Conservation (phyloP, 176 grass and related monocot genomes). For the Bonia amplexicaulis region DNA sequence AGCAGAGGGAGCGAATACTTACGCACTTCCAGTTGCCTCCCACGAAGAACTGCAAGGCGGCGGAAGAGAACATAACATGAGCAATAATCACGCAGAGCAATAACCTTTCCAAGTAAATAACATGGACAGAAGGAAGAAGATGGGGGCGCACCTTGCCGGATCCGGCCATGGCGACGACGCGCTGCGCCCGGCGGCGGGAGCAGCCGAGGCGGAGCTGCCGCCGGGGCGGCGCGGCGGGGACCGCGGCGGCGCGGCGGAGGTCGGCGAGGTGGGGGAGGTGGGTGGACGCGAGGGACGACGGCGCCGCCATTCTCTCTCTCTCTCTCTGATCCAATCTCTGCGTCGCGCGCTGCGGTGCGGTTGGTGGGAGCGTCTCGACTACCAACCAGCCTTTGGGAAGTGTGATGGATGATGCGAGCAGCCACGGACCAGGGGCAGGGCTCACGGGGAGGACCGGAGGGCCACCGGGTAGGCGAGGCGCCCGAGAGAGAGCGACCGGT, state of each 20-base stretch:
- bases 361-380: conserved; percentile 17
- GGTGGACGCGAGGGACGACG: conserved; percentile 64
- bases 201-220: conserved; percentile 49
- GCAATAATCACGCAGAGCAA: not conserved
- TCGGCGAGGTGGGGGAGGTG: conserved; percentile 50
- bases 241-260: conserved; percentile 18
- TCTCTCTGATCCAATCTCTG: not conserved
- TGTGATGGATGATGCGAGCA: not conserved
- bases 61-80: not conserved
- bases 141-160: conserved; percentile 66
- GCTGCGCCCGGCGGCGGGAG: conserved; percentile 51
- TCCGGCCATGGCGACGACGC: conserved; percentile 92
- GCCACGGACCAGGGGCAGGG: not conserved
- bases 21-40: conserved; percentile 99
- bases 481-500: conserved; percentile 7
- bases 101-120: not conserved
- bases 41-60: conserved; percentile 82
- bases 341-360: not conserved
- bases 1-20: conserved; percentile 39
- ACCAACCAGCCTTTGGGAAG: not conserved
- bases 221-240: conserved; percentile 9
- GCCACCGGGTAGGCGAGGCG: too few species aligned
- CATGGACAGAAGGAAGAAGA: not conserved
- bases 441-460: not conserved
- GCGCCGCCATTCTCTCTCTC: conserved; percentile 45